A percentile compares a stretch with the other conserved stretches of the same genome.
phyloP scores from a whole-genome alignment of 2,329 filamentous ascomycete genomes.

The Sarocladium strictum region DNA sequence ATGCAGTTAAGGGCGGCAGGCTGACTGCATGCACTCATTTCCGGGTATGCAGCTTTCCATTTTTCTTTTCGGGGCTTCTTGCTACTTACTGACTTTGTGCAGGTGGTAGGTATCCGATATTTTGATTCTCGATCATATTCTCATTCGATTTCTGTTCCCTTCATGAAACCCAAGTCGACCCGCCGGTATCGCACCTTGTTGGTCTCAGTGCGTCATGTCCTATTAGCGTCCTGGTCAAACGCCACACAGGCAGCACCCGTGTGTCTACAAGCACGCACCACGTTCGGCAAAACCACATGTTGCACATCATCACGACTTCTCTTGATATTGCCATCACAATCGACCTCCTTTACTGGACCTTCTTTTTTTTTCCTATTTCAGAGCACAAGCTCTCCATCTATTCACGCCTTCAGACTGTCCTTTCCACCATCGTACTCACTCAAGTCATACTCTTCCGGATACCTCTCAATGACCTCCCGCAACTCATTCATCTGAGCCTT shows the following conservation, averaged over 20 bases:
- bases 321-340: no score
- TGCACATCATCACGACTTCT: no score
- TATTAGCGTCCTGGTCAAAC: neutral
- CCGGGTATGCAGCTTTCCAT: neutral
- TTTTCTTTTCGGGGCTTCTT: neutral
- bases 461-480: slow-evolving; percentile 70
- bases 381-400: neutral
- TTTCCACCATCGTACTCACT: slow-evolving; percentile 68
- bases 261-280: no score
- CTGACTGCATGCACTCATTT: neutral
- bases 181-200: slow-evolving; percentile 2
- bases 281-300: no score
- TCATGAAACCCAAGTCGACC: no score
- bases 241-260: no score
- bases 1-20: neutral
- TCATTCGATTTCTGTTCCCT: no score
- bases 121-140: neutral
- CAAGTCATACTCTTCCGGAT: slow-evolving; percentile 89
- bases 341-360: no score
- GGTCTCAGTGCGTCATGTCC: slow-evolving; percentile 4
- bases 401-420: slow-evolving; percentile 46
- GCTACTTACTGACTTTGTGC: neutral
- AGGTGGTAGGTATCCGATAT: no score
- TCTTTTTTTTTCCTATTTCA: neutral
- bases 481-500: slow-evolving; percentile 66